Conservation (phyloP, 306 rosid species). For the Citrullus mucosospermus region DNA sequence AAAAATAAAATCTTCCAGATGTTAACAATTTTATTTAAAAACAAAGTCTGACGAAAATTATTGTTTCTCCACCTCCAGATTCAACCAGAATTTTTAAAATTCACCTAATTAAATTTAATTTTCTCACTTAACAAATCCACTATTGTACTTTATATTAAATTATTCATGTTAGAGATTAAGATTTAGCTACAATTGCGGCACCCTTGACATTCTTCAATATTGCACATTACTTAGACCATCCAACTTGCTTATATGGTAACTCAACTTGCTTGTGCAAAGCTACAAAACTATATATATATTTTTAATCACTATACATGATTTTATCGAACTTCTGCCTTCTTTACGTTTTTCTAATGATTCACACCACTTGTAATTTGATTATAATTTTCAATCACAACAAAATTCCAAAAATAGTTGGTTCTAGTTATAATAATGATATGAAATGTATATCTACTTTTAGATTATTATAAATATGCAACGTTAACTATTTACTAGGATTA, state of each 20-base stretch:
- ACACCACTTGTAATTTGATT: neutral
- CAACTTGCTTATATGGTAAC: neutral
- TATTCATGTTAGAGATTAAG: neutral
- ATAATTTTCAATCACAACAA: neutral
- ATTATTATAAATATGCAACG: no score
- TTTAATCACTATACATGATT: neutral
- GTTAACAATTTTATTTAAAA: neutral
- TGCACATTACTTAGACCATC: neutral
- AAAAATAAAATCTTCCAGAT: neutral
- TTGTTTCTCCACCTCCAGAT: no score
- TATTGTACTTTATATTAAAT: neutral
- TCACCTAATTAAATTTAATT: neutral
- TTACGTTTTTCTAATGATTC: no score
- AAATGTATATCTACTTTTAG: no score
- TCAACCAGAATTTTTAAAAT: no score
- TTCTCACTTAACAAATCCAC: neutral
- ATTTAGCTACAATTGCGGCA: neutral
- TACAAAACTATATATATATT: neutral
- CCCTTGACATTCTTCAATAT: neutral
- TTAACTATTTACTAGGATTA: no score
- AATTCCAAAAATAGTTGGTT: neutral
- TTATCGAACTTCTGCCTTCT: neutral
- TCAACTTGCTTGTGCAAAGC: neutral
- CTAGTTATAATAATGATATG: no score
- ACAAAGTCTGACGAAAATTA: neutral